Conservation (phyloP, 1,284 basidiomycete species). For the Hemileccinum hortonii region DNA sequence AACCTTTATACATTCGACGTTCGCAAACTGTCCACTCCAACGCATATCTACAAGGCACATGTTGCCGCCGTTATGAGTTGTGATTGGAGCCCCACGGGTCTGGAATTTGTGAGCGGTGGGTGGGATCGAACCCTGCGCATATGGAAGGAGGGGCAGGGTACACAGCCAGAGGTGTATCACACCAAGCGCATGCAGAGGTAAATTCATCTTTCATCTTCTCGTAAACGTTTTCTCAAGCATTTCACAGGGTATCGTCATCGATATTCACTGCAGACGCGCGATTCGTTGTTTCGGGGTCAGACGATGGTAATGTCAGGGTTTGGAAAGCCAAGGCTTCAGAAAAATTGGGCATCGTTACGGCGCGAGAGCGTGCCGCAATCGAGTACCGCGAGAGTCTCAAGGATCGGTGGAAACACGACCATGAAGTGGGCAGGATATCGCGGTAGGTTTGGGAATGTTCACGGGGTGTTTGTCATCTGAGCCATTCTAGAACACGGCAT, state of each 20-base stretch:
- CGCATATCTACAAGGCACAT: slow-evolving; percentile 96
- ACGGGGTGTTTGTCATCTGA: slow-evolving; percentile 11
- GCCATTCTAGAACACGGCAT: slow-evolving; percentile 69
- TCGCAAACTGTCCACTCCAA: slow-evolving; percentile 78
- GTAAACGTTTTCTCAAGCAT: slow-evolving; percentile 26
- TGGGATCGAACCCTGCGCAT: slow-evolving; percentile 95
- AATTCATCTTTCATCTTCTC: slow-evolving; percentile 5
- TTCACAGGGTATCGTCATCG: slow-evolving; percentile 63
- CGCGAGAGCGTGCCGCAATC: slow-evolving; percentile 88
- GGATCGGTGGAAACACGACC: slow-evolving; percentile 86
- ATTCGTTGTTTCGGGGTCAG: slow-evolving; percentile 91
- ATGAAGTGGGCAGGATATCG: slow-evolving; percentile 79
- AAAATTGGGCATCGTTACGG: slow-evolving; percentile 88
- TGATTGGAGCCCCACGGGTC: slow-evolving; percentile 94
- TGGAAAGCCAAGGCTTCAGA: slow-evolving; percentile 97
- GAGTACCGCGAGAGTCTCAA: slow-evolving; percentile 91
- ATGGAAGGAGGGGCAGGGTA: slow-evolving; percentile 88
- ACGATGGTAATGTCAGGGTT: slow-evolving; percentile 95
- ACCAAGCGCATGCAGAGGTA: slow-evolving; percentile 99
- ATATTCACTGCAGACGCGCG: slow-evolving; percentile 88
- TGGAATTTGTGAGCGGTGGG: slow-evolving; percentile 92
- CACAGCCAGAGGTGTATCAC: slow-evolving; percentile 90
- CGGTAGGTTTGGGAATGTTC: slow-evolving; percentile 49
- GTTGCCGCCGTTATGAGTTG: slow-evolving; percentile 94
- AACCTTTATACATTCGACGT: slow-evolving; percentile 99